Percentiles rank a stretch among this genome's conserved stretches.
Conservation (phyloP, 2,329 filamentous ascomycete genomes). For the Fusarium sp. region DNA sequence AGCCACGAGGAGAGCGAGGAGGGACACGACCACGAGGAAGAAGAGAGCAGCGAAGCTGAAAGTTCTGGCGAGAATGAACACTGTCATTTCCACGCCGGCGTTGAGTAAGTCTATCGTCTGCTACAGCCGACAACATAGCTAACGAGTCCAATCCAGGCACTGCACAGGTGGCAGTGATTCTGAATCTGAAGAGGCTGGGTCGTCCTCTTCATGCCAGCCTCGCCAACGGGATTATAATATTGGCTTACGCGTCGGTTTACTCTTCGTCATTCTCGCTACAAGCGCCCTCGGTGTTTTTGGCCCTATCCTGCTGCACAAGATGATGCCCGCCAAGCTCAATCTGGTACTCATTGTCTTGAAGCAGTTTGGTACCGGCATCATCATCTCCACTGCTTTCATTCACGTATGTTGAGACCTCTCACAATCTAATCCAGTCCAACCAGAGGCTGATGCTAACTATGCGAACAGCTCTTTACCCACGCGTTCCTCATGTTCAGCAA, state of each 20-base stretch:
- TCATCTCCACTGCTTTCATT: constrained; percentile 80
- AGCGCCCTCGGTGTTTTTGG: constrained; percentile 78
- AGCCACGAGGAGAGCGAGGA: constrained; percentile 32
- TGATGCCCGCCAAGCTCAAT: constrained; percentile 66
- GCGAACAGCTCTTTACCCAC: constrained; percentile 78
- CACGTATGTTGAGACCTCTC: constrained; percentile 63
- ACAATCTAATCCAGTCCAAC: background rate
- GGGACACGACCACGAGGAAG: constrained; percentile 33
- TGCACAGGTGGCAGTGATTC: constrained; percentile 68
- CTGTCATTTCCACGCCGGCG: constrained; percentile 83
- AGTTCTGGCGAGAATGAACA: constrained; percentile 54
- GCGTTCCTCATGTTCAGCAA: constrained; percentile 81
- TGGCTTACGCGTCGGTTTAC: constrained; percentile 76
- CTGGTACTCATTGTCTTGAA: constrained; percentile 76
- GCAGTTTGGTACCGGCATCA: constrained; percentile 82
- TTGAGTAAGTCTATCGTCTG: constrained; percentile 70
- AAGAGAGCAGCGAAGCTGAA: constrained; percentile 15
- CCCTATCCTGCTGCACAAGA: constrained; percentile 75
- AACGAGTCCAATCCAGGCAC: constrained; percentile 59
- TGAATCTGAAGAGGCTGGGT: constrained; percentile 51
- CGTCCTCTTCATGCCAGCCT: constrained; percentile 61
- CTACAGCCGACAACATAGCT: background rate
- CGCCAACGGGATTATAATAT: constrained; percentile 75
- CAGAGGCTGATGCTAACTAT: background rate
- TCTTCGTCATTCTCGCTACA: constrained; percentile 80